phyloP scores from a whole-genome alignment of 495 filamentous ascomycete genomes.

The Penicillium antarcticum region DNA sequence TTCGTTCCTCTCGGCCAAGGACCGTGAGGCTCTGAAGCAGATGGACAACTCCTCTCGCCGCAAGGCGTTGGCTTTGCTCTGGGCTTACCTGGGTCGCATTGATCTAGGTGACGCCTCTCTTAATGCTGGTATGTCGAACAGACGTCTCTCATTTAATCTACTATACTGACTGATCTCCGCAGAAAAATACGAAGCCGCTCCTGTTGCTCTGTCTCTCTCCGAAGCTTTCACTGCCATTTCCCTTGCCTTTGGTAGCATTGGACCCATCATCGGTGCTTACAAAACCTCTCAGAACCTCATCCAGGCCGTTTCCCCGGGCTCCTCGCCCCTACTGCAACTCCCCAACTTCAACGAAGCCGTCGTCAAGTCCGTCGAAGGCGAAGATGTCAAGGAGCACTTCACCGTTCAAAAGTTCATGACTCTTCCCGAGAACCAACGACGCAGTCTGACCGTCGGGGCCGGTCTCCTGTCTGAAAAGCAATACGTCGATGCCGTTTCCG shows the following conservation, averaged over 20 bases:
- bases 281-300: slow-evolving; percentile 78
- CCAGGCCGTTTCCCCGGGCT: slow-evolving; percentile 78
- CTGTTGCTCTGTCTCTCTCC: slow-evolving; percentile 78
- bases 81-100: slow-evolving; percentile 89
- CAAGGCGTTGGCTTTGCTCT: slow-evolving; percentile 85
- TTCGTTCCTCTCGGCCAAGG: slow-evolving; percentile 48
- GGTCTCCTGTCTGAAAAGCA: slow-evolving; percentile 71
- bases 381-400: slow-evolving; percentile 65
- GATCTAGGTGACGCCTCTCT: slow-evolving; percentile 69
- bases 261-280: slow-evolving; percentile 79
- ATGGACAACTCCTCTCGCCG: slow-evolving; percentile 69
- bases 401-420: slow-evolving; percentile 86
- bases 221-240: slow-evolving; percentile 83
- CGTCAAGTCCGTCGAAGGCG: slow-evolving; percentile 72
- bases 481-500: slow-evolving; percentile 68
- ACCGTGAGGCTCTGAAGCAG: slow-evolving; percentile 63
- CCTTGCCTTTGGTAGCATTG: slow-evolving; percentile 80
- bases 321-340: slow-evolving; percentile 88
- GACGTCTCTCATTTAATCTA: background rate
- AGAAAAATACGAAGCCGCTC: slow-evolving; percentile 75
- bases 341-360: slow-evolving; percentile 79
- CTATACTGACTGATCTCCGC: slow-evolving; percentile 7
- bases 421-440: slow-evolving; percentile 69
- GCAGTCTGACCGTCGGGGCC: slow-evolving; percentile 61
- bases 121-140: slow-evolving; percentile 61